phyloP scores from a whole-genome alignment of 2,329 filamentous ascomycete genomes.

The Dendrostoma leiphaemia region DNA sequence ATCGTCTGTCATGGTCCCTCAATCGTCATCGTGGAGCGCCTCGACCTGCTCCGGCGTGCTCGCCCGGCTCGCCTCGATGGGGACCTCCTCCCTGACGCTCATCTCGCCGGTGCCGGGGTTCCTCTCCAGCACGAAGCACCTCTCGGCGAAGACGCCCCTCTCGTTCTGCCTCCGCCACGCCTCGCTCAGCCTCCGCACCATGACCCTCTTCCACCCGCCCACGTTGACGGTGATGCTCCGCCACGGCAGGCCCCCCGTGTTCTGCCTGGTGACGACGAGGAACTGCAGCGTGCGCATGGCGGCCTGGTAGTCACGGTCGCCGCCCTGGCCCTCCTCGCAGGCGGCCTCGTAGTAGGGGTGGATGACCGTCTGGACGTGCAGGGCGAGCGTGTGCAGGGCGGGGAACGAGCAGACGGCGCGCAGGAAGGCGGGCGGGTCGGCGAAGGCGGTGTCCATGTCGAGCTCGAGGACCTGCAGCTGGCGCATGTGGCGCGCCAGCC shows the following conservation, averaged over 20 bases:
- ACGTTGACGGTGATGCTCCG: slow-evolving; percentile 43
- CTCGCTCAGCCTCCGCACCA: slow-evolving; percentile 41
- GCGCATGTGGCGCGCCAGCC: slow-evolving; percentile 31
- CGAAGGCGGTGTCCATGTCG: slow-evolving; percentile 41
- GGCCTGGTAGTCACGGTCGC: slow-evolving; percentile 37
- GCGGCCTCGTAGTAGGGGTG: slow-evolving; percentile 27
- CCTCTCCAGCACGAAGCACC: slow-evolving; percentile 43
- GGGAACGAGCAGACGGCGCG: slow-evolving; percentile 37
- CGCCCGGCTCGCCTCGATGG: slow-evolving; percentile 19
- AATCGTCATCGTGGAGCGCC: not conserved
- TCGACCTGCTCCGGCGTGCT: slow-evolving; percentile 11
- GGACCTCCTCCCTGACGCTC: slow-evolving; percentile 25
- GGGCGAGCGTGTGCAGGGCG: slow-evolving; percentile 36
- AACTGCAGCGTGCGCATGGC: slow-evolving; percentile 32
- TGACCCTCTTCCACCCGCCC: slow-evolving; percentile 44
- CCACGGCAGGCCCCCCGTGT: slow-evolving; percentile 28
- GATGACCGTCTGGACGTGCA: slow-evolving; percentile 45
- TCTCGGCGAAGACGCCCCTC: slow-evolving; percentile 43
- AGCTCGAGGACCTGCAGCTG: slow-evolving; percentile 41
- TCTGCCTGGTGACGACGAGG: slow-evolving; percentile 30
- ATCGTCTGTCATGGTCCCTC: no score
- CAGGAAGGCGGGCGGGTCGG: slow-evolving; percentile 37
- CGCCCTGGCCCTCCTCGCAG: slow-evolving; percentile 19
- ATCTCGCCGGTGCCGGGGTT: slow-evolving; percentile 15
- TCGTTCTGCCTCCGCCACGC: slow-evolving; percentile 40